Evolutionary conservation across 2,329 filamentous ascomycete genomes (phyloP).

Genomic region (Colletotrichum sublineola): DNA sequence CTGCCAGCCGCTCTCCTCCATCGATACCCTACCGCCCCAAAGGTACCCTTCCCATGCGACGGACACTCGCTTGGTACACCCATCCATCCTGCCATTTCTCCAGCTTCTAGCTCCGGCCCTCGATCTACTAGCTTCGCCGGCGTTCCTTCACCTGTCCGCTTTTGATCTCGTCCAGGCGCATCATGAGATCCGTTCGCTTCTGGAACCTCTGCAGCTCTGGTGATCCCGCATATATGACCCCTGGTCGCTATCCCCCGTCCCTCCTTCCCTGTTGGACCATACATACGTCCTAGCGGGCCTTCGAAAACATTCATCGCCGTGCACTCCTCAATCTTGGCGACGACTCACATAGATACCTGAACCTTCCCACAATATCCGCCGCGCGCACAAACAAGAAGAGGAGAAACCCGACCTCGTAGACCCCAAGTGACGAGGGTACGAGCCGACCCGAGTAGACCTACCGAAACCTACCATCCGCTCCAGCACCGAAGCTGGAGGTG

Average conservation of each 20-base stretch:
- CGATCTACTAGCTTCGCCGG: constrained; percentile 40
- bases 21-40: constrained; percentile 16
- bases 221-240: constrained; percentile 43
- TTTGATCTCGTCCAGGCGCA: constrained; percentile 41
- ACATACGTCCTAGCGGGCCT: constrained; percentile 8
- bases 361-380: neutral
- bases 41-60: constrained; percentile 31
- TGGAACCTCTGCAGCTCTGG: constrained; percentile 41
- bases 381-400: constrained; percentile 5
- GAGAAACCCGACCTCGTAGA: neutral
- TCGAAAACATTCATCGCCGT: constrained; percentile 9
- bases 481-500: constrained; percentile 38
- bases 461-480: constrained; percentile 7
- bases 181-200: constrained; percentile 41
- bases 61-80: constrained; percentile 27
- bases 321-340: constrained; percentile 5
- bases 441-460: constrained; percentile 2
- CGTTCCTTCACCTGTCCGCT: constrained; percentile 38
- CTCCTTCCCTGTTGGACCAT: constrained; percentile 11
- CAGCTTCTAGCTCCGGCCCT: constrained; percentile 40
- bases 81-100: constrained; percentile 29
- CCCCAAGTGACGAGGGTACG: constrained; percentile 1
- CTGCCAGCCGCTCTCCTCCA: constrained; percentile 33
- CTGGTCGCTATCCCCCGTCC: constrained; percentile 34
- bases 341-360: constrained; percentile 1